Evolutionary conservation across 106 monocot genomes (phyloP).

Genomic region (Phalaenopsis aphrodite): DNA sequence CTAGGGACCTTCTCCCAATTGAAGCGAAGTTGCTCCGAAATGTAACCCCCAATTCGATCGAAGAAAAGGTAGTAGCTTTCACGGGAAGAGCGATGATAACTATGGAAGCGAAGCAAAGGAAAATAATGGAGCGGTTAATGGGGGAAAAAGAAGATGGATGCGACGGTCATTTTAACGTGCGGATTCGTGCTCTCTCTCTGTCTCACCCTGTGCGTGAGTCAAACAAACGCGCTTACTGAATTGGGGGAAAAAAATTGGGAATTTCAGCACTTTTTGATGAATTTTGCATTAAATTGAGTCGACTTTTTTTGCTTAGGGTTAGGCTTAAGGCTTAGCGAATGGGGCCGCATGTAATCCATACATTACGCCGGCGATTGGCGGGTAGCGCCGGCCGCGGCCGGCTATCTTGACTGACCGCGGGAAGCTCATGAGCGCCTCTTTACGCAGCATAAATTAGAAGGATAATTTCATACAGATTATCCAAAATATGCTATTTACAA

Average conservation of each 20-base stretch:
- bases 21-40: neutral
- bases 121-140: neutral
- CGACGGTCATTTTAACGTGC: conserved; percentile 2
- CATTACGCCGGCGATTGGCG: neutral
- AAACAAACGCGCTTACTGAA: conserved; percentile 8
- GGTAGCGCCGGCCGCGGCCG: neutral
- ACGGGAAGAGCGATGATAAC: neutral
- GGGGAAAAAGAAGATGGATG: neutral
- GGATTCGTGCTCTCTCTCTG: neutral
- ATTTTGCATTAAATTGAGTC: neutral
- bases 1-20: neutral
- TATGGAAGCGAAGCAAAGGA: neutral
- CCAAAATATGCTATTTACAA: too few species aligned
- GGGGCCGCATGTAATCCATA: neutral
- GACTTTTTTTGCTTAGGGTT: neutral
- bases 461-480: too few species aligned
- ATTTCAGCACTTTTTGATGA: neutral
- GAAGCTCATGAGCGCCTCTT: too few species aligned
- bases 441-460: too few species aligned
- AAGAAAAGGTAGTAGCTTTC: neutral
- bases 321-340: neutral
- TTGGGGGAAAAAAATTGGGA: neutral
- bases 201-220: neutral
- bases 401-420: neutral
- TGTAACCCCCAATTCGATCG: neutral